Conservation (phyloP, 228 moss, liverwort and hornwort species). For the Sphagnum fallax region DNA sequence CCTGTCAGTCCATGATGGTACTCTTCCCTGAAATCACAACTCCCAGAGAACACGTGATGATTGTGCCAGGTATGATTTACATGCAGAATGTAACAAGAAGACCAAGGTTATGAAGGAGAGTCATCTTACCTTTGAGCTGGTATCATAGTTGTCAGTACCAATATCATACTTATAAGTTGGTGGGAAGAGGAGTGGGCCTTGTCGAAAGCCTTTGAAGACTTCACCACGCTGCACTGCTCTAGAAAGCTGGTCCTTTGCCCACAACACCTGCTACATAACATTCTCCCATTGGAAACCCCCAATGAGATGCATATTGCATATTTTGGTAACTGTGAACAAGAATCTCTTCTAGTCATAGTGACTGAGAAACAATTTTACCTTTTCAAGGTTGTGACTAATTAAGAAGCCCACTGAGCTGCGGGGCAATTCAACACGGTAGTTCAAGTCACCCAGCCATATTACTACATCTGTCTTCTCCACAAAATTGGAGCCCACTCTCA, state of each 20-base stretch:
- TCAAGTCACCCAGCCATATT: conserved; percentile 84
- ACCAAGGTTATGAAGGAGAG: neutral
- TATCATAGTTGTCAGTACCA: conserved; percentile 63
- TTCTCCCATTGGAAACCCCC: neutral
- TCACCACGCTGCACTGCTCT: conserved; percentile 43
- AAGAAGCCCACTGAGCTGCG: conserved; percentile 56
- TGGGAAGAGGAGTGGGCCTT: conserved; percentile 59
- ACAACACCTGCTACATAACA: conserved; percentile 35
- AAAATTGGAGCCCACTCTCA: conserved; percentile 22
- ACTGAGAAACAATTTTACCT: conserved; percentile 23
- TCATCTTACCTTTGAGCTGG: conserved; percentile 55
- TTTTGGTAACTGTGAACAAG: too few relatives aligned
- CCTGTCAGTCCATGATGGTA: conserved; percentile 74
- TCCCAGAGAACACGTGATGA: neutral
- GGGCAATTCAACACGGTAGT: conserved; percentile 72
- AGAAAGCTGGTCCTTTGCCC: conserved; percentile 66
- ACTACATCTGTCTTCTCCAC: conserved; percentile 61
- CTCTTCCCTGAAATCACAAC: conserved; percentile 41
- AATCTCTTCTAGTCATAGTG: neutral
- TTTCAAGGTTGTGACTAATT: conserved; percentile 64
- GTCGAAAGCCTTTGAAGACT: conserved; percentile 52
- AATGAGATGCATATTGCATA: neutral
- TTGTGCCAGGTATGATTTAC: neutral
- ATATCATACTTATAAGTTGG: conserved; percentile 72
- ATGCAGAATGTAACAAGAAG: neutral